These are phyloP conservation scores for Aaosphaeria arxii DNA, from an alignment of 2,329 filamentous ascomycete species.

Conservation along the genomic window DNA sequence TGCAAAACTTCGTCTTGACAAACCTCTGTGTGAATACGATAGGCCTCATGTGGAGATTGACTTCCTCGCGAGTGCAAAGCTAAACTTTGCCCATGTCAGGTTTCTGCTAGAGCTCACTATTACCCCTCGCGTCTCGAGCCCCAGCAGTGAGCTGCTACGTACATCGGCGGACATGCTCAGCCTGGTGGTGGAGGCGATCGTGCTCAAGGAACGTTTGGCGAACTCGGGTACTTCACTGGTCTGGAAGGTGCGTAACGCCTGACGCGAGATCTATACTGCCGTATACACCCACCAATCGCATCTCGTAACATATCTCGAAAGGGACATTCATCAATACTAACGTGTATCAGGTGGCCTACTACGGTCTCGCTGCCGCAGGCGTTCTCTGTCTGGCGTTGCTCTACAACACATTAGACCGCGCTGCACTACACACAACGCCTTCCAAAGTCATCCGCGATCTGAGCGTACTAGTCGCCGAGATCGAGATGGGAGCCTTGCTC, in stretches of 20 bases:
- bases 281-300: neutral
- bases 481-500: conserved; percentile 20
- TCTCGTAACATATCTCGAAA: too few species aligned
- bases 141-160: neutral
- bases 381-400: conserved; percentile 23
- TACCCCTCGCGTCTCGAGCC: neutral
- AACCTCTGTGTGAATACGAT: neutral
- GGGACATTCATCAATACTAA: neutral
- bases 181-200: neutral
- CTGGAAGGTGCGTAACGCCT: neutral
- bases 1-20: neutral
- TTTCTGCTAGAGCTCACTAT: neutral
- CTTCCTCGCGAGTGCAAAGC: neutral
- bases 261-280: neutral
- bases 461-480: conserved; percentile 28
- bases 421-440: neutral
- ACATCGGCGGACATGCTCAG: neutral
- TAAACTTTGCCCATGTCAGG: neutral
- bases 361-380: conserved; percentile 33
- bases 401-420: neutral
- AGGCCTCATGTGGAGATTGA: neutral
- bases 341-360: conserved; percentile 24
- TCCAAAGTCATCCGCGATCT: conserved; percentile 26
- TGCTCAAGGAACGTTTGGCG: neutral
- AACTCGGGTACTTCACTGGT: neutral